A percentile compares a stretch with the other conserved stretches of the same genome.
These are phyloP conservation scores for Mycena citricolor DNA, from an alignment of 1,284 basidiomycete genomes.

Conservation along the genomic window DNA sequence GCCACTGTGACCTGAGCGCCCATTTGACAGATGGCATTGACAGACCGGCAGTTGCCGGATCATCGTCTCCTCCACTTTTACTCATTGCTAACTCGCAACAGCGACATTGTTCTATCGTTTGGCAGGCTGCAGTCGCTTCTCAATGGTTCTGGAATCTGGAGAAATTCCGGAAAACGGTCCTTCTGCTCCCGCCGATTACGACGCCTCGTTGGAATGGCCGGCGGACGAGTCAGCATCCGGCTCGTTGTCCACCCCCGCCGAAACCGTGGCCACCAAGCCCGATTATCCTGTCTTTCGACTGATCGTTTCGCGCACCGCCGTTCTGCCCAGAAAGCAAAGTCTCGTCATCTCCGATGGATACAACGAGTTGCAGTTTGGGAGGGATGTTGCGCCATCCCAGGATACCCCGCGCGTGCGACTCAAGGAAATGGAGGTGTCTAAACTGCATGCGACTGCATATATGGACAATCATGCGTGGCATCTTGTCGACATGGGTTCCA, in stretches of 20 bases:
- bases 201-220: conserved; percentile 59
- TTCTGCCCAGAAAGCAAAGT: conserved; percentile 49
- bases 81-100: no score
- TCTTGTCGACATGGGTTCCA: conserved; percentile 79
- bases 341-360: conserved; percentile 64
- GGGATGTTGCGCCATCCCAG: conserved; percentile 54
- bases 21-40: no score
- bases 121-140: no score
- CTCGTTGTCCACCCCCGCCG: conserved; percentile 2
- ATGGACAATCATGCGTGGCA: conserved; percentile 70
- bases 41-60: no score
- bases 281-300: conserved; percentile 48
- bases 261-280: conserved; percentile 7
- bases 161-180: conserved; percentile 6
- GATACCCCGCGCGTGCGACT: conserved; percentile 64
- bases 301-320: conserved; percentile 48
- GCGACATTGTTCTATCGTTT: no score
- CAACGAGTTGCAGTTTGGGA: conserved; percentile 65
- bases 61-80: no score
- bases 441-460: conserved; percentile 71
- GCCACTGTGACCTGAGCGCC: no score
- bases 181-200: conserved; percentile 38
- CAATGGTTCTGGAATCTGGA: conserved; percentile 13
- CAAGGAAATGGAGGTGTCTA: conserved; percentile 80
- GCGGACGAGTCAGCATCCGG: conserved; percentile 31